Percentiles rank a stretch among this genome's conserved stretches.
Conservation (phyloP, 305 asterid genomes). For the Solanum chacoense region DNA sequence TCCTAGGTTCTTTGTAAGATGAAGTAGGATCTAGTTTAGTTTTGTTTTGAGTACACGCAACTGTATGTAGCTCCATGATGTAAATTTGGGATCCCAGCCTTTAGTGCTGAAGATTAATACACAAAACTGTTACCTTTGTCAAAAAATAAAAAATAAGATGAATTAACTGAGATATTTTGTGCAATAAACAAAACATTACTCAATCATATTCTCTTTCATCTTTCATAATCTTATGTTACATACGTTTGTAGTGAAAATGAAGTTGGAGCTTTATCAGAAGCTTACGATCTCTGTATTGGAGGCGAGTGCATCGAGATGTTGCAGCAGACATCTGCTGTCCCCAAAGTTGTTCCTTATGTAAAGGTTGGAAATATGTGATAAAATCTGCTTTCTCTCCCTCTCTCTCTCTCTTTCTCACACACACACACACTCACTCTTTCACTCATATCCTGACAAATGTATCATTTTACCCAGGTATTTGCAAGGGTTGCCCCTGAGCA, state of each 20-base stretch:
- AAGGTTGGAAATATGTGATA: constrained; percentile 39
- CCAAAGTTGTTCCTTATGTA: constrained; percentile 84
- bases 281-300: constrained; percentile 85
- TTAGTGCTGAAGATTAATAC: too few relatives aligned
- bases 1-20: too few relatives aligned
- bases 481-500: constrained; percentile 99
- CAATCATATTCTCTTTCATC: not conserved
- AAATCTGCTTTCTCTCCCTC: not conserved
- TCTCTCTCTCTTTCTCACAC: not conserved
- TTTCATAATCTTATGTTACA: constrained; percentile 9
- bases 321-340: constrained; percentile 68
- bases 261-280: constrained; percentile 70
- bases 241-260: constrained; percentile 48
- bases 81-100: too few relatives aligned
- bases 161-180: not conserved
- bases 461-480: constrained; percentile 46
- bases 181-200: not conserved
- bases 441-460: not conserved
- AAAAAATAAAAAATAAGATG: not conserved
- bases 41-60: too few relatives aligned
- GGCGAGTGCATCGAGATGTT: constrained; percentile 96
- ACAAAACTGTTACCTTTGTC: too few relatives aligned
- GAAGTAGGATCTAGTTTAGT: too few relatives aligned
- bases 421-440: not conserved
- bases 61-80: too few relatives aligned